Percentiles rank a stretch among this genome's conserved stretches.
These are phyloP conservation scores for Colletotrichum tropicicola DNA, from an alignment of 2,329 filamentous ascomycete species.

Conservation along the genomic window DNA sequence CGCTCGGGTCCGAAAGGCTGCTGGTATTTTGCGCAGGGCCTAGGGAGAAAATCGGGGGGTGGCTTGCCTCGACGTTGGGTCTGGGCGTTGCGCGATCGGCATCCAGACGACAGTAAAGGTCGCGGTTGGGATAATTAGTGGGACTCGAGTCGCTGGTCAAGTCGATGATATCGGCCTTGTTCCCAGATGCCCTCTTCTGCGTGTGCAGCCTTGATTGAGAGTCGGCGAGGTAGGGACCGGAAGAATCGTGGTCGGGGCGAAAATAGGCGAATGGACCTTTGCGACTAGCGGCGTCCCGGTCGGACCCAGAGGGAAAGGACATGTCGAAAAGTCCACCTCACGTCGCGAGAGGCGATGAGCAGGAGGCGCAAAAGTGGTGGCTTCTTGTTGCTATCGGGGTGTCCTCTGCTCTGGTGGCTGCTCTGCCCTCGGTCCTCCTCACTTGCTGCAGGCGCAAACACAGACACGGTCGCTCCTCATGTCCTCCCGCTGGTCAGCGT, in stretches of 20 bases:
- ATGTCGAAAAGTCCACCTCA: constrained; percentile 5
- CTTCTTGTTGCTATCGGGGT: neutral
- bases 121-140: neutral
- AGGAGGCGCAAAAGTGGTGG: neutral
- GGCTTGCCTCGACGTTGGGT: constrained; percentile 12
- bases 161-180: constrained; percentile 9
- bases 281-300: constrained; percentile 16
- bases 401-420: neutral
- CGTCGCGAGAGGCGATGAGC: neutral
- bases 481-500: constrained; percentile 23
- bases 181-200: too few relatives aligned
- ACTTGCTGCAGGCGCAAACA: constrained; percentile 28
- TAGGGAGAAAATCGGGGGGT: constrained; percentile 6
- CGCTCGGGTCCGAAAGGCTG: constrained; percentile 22
- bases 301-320: constrained; percentile 22
- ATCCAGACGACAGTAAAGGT: neutral
- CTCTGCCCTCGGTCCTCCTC: constrained; percentile 24
- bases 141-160: constrained; percentile 23
- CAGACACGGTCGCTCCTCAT: constrained; percentile 29
- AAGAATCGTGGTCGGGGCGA: constrained; percentile 1
- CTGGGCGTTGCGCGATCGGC: constrained; percentile 11
- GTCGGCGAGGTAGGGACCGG: neutral
- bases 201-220: neutral
- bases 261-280: constrained; percentile 19
- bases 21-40: neutral